Conservation (phyloP, 1,284 basidiomycete genomes). For the Mycosarcoma mackinlayi region DNA sequence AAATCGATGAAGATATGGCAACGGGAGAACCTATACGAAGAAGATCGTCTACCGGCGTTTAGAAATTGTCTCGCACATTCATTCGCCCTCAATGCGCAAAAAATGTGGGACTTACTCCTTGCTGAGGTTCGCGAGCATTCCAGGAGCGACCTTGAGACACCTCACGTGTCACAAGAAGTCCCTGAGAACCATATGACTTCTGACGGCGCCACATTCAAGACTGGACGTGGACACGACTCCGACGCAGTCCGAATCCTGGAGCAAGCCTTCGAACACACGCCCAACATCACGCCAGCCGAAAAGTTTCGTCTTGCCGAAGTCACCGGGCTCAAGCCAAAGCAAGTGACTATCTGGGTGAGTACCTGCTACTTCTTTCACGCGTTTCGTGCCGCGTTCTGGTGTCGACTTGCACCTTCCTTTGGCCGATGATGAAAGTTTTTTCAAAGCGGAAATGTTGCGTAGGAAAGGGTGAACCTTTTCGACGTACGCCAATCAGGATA, state of each 20-base stretch:
- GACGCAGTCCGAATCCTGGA: conserved; percentile 57
- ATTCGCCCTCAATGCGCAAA: background rate
- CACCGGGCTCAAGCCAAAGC: conserved; percentile 61
- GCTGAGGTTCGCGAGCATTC: background rate
- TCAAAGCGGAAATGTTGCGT: background rate
- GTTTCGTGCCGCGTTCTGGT: background rate
- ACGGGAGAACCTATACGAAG: background rate
- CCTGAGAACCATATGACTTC: background rate
- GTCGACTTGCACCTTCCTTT: background rate
- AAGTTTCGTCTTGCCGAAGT: conserved; percentile 59
- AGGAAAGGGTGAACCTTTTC: background rate
- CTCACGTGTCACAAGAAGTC: too few relatives aligned
- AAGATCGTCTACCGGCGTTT: background rate
- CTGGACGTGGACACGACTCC: conserved; percentile 37
- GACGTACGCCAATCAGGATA: background rate
- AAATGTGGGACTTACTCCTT: background rate
- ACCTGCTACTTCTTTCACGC: background rate
- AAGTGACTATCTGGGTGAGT: conserved; percentile 67
- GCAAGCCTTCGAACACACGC: conserved; percentile 57
- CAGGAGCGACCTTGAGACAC: too few relatives aligned
- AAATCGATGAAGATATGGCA: conserved; percentile 1
- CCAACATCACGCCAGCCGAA: conserved; percentile 65
- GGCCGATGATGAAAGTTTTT: conserved; percentile 5
- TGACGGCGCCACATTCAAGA: background rate
- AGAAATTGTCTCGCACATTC: background rate